Conservation (phyloP, 129 eudicot species). For the Rutidosis leptorrhynchoides region DNA sequence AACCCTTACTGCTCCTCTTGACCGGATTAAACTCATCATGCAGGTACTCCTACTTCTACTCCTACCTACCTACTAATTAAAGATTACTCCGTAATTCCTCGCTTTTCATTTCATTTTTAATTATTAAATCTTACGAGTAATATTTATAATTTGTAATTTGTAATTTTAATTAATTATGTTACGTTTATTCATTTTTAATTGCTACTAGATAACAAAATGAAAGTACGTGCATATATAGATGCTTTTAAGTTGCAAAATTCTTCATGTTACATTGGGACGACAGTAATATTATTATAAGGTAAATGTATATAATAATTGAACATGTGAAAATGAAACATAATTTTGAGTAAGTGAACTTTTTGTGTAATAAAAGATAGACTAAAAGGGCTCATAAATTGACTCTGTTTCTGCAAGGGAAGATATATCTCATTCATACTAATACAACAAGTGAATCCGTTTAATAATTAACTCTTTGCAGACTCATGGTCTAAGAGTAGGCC, state of each 20-base stretch:
- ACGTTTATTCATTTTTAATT: not conserved
- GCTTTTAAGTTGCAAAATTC: not conserved
- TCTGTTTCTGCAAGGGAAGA: too few species aligned
- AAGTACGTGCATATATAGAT: not conserved
- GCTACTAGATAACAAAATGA: constrained; percentile 1
- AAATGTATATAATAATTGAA: not conserved
- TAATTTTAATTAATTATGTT: too few species aligned
- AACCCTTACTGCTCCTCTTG: constrained; percentile 83
- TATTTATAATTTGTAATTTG: too few species aligned
- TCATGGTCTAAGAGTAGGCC: constrained; percentile 83
- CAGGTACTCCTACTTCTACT: constrained; percentile 42
- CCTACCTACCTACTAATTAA: not conserved
- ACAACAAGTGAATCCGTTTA: too few species aligned
- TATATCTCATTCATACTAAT: too few species aligned
- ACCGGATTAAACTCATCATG: constrained; percentile 88
- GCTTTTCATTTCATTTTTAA: too few species aligned
- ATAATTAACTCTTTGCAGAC: constrained; percentile 47
- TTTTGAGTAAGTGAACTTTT: not conserved
- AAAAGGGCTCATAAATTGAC: too few species aligned
- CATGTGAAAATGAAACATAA: not conserved
- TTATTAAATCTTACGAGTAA: too few species aligned
- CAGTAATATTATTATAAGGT: not conserved
- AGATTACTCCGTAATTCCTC: too few species aligned
- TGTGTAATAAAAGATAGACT: not conserved
- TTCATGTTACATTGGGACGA: not conserved